Evolutionary conservation across 1,139 yeast genomes (phyloP), one percentile per base, ranked within the genome.

Genomic region (Kodamaea ohmeri): DNA sequence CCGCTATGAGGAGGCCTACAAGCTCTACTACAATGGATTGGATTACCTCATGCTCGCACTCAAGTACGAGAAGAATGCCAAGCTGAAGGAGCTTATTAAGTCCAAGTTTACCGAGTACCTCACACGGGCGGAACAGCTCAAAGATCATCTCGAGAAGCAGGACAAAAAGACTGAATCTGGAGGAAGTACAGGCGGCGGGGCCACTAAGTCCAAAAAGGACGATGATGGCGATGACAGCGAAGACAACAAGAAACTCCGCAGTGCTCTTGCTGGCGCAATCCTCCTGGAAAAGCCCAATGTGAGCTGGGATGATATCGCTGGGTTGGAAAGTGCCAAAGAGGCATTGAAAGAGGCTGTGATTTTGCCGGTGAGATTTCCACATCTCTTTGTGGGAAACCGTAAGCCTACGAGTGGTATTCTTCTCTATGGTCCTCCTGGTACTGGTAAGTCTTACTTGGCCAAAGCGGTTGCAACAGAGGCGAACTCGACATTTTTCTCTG

Each of bases 401-500:
- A 87, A 87, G 56, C 98, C 99, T 1, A 82, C 95, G 3, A 73
- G 87, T 4, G 99, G 99, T 32, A 92, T 94, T 36, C 65, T 94
- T 36, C 68, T 94, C 28, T 94, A 89, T 59, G 99, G 98, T 0
- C 98, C 98, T 11, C 99, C 98, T 2, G 99, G 98, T 54, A 94
- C 99, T 0, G 99, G 98, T 71, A 94, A 94, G 58, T 90, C 97
- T 1, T 92, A 83, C 59, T 68, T 94, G 43, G 98, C 98, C 12
- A 92, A 92, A 56, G 98, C 98, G 0, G 97, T 92, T 4, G 99
- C 99, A 19, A 92, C 98, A 0, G 99, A 92, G 57, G 96, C 98
- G 38, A 89, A 90, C 56, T 86, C 96, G 0, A 92, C 98, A 0
- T 92, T 92, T 53, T 94, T 92, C 61, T 86, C 96, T 4, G 96